Evolutionary conservation across 169 alveolate species (phyloP).

Genomic region (Plasmodium gallinaceum): DNA sequence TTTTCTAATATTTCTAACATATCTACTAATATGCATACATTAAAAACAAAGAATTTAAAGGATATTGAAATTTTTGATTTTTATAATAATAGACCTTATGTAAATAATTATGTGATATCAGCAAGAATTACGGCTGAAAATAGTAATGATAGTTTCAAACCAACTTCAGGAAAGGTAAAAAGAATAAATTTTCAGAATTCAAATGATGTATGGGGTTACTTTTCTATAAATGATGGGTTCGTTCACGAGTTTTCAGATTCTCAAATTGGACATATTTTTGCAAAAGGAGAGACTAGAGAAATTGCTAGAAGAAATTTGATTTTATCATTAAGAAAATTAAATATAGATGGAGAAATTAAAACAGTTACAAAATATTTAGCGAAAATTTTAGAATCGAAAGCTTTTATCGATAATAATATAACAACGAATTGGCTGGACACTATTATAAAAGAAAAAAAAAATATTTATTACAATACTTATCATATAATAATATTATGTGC

Average conservation of each 20-base stretch:
- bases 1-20: background rate
- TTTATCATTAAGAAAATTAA: constrained; percentile 83
- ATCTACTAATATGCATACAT: background rate
- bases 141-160: constrained; percentile 91
- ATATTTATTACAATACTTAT: constrained; percentile 31
- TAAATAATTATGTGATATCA: constrained; percentile 85
- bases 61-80: constrained; percentile 68
- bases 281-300: constrained; percentile 87
- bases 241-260: constrained; percentile 91
- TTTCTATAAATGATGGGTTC: constrained; percentile 87
- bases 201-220: constrained; percentile 89
- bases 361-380: constrained; percentile 85
- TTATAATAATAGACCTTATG: constrained; percentile 61
- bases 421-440: constrained; percentile 76
- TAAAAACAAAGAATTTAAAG: constrained; percentile 5
- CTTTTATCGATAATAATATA: constrained; percentile 78
- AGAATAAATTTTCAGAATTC: constrained; percentile 82
- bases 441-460: constrained; percentile 49
- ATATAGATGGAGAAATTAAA: constrained; percentile 86
- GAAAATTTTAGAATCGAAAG: constrained; percentile 83
- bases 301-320: constrained; percentile 84
- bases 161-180: constrained; percentile 87
- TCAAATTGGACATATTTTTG: constrained; percentile 92
- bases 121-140: constrained; percentile 92
- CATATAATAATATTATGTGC: constrained; percentile 73